Evolutionary conservation across 768 basidiomycete species (phyloP).

Genomic region (Suillus sp.): DNA sequence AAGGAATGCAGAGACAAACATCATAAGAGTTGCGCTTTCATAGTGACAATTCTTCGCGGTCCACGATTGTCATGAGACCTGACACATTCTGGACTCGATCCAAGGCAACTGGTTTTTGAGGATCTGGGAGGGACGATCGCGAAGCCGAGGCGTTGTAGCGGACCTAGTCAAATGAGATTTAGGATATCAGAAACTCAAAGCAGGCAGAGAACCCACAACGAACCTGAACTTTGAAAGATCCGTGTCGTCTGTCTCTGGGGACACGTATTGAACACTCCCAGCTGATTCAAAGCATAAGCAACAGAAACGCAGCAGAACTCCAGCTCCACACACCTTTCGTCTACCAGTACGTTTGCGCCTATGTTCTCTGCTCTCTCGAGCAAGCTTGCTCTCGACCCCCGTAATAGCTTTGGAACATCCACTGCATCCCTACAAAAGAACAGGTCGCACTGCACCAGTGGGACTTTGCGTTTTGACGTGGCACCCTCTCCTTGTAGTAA

Average conservation of each 20-base stretch:
- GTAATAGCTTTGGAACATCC: slow-evolving; percentile 56
- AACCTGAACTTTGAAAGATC: slow-evolving; percentile 64
- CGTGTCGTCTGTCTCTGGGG: slow-evolving; percentile 50
- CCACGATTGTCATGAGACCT: slow-evolving; percentile 75
- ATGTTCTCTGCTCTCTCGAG: slow-evolving; percentile 49
- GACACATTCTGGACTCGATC: slow-evolving; percentile 63
- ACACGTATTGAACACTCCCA: slow-evolving; percentile 65
- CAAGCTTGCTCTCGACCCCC: slow-evolving; percentile 53
- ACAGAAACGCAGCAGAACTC: slow-evolving; percentile 6
- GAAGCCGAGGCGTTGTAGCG: slow-evolving; percentile 63
- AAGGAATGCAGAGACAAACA: background rate
- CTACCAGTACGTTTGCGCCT: slow-evolving; percentile 63
- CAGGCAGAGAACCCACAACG: slow-evolving; percentile 21
- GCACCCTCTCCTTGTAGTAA: slow-evolving; percentile 31
- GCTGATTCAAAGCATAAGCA: slow-evolving; percentile 35
- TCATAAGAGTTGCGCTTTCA: slow-evolving; percentile 16
- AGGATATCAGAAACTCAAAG: background rate
- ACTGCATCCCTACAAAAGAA: slow-evolving; percentile 67
- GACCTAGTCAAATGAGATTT: slow-evolving; percentile 43
- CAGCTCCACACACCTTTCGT: slow-evolving; percentile 60
- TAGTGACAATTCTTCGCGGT: slow-evolving; percentile 36
- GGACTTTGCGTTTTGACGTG: slow-evolving; percentile 32
- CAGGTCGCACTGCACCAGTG: slow-evolving; percentile 41
- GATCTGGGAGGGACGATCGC: slow-evolving; percentile 52
- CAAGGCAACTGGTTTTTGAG: slow-evolving; percentile 62